Conservation (phyloP, 768 basidiomycete species). For the Tricholoma sp. region DNA sequence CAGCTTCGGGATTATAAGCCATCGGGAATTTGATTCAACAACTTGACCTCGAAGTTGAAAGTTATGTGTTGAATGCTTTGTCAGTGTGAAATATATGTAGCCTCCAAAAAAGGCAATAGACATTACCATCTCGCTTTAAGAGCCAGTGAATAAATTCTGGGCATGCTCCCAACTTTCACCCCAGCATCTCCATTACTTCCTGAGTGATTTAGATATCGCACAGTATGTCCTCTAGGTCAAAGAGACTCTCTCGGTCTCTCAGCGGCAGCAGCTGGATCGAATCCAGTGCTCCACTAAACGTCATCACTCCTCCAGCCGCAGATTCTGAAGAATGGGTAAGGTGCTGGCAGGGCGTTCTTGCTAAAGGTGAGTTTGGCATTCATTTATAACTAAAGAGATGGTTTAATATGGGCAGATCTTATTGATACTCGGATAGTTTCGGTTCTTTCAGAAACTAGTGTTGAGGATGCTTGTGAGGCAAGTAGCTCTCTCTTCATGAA, state of each 20-base stretch:
- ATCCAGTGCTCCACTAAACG: slow-evolving; percentile 11
- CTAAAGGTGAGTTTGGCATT: slow-evolving; percentile 42
- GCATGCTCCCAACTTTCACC: slow-evolving; percentile 6
- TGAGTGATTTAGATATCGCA: background rate
- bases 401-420: slow-evolving; percentile 41
- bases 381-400: background rate
- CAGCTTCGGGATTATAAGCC: slow-evolving; percentile 38
- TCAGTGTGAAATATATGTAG: background rate
- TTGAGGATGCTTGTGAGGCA: slow-evolving; percentile 82
- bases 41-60: background rate
- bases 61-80: slow-evolving; percentile 2
- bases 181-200: background rate
- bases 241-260: slow-evolving; percentile 32
- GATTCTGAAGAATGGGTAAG: slow-evolving; percentile 47
- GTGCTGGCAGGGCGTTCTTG: slow-evolving; percentile 51
- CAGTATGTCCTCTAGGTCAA: slow-evolving; percentile 29
- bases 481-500: slow-evolving; percentile 13
- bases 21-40: slow-evolving; percentile 15
- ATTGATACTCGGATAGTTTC: slow-evolving; percentile 64
- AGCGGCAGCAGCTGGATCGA: slow-evolving; percentile 28
- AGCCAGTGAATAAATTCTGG: background rate
- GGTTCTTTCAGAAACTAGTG: slow-evolving; percentile 65
- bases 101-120: background rate
- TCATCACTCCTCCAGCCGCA: slow-evolving; percentile 21
- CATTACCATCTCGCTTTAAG: too few species aligned